phyloP scores from a whole-genome alignment of 2,329 filamentous ascomycete species.

The Fusarium sp. region DNA sequence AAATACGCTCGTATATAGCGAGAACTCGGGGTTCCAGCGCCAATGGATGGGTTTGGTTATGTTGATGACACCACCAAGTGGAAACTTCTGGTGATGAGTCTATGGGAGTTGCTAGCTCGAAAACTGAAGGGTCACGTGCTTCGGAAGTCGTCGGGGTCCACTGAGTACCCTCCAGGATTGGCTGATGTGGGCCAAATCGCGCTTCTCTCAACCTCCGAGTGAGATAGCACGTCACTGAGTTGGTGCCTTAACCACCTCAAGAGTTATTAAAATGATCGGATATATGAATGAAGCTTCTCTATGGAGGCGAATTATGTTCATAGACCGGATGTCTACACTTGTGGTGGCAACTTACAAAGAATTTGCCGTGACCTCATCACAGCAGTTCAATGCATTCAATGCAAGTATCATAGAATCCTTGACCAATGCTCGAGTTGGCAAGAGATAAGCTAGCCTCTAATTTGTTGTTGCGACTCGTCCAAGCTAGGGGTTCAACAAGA shows the following conservation, averaged over 20 bases:
- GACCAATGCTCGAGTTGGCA: neutral
- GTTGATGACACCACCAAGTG: conserved; percentile 51
- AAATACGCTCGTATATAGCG: conserved; percentile 27
- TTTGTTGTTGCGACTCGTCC: neutral
- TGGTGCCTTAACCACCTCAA: conserved; percentile 12
- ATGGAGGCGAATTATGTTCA: neutral
- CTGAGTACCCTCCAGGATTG: conserved; percentile 28
- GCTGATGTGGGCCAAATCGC: conserved; percentile 15
- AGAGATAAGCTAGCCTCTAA: neutral
- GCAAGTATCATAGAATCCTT: conserved; percentile 23
- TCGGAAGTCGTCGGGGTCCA: conserved; percentile 35
- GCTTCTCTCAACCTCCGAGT: neutral
- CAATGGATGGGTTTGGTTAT: conserved; percentile 45
- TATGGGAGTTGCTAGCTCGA: conserved; percentile 48
- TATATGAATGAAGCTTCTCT: neutral
- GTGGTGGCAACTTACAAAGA: conserved; percentile 17
- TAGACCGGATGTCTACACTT: neutral
- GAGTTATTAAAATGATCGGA: too few species aligned
- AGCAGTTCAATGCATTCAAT: neutral
- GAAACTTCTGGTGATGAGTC: conserved; percentile 50
- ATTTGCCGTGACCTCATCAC: conserved; percentile 22
- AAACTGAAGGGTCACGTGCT: conserved; percentile 54
- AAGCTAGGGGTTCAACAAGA: too few species aligned
- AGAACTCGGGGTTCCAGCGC: conserved; percentile 35
- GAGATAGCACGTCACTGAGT: conserved; percentile 23